Percentiles rank a stretch among this genome's conserved stretches.
Conservation (phyloP, 495 filamentous ascomycete species). For the Aspergillus avenaceus region DNA sequence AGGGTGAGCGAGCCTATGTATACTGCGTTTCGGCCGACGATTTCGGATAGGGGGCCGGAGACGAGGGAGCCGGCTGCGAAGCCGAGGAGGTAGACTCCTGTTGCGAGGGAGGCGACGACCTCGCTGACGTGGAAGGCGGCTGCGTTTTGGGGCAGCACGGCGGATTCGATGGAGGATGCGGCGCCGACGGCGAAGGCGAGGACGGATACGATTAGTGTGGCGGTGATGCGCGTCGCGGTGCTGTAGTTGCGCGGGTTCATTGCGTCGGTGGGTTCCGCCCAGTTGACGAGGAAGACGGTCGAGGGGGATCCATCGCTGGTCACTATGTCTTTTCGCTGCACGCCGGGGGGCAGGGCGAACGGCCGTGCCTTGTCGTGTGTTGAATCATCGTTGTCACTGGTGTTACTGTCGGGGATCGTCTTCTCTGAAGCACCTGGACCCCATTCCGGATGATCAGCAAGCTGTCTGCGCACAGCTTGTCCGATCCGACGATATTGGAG, state of each 20-base stretch:
- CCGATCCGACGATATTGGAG: conserved; percentile 13
- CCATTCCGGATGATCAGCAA: conserved; percentile 5
- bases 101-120: conserved; percentile 46
- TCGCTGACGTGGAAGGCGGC: conserved; percentile 48
- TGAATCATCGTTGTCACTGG: neutral
- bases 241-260: conserved; percentile 57
- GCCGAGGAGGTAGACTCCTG: conserved; percentile 57
- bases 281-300: conserved; percentile 38
- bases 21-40: conserved; percentile 54
- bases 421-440: neutral
- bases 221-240: conserved; percentile 27
- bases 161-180: conserved; percentile 50
- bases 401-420: neutral
- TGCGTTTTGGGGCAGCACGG: conserved; percentile 39
- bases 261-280: conserved; percentile 49
- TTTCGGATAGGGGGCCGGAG: conserved; percentile 55
- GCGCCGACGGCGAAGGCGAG: conserved; percentile 50
- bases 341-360: conserved; percentile 2
- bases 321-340: neutral
- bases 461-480: conserved; percentile 8
- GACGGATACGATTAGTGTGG: conserved; percentile 48
- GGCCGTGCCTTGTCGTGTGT: neutral
- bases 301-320: neutral
- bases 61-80: conserved; percentile 54
- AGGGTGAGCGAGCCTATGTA: conserved; percentile 50